Percentiles rank a stretch among this genome's conserved stretches.
phyloP scores from a whole-genome alignment of 2,329 filamentous ascomycete species.

The Epicoccum nigrum region DNA sequence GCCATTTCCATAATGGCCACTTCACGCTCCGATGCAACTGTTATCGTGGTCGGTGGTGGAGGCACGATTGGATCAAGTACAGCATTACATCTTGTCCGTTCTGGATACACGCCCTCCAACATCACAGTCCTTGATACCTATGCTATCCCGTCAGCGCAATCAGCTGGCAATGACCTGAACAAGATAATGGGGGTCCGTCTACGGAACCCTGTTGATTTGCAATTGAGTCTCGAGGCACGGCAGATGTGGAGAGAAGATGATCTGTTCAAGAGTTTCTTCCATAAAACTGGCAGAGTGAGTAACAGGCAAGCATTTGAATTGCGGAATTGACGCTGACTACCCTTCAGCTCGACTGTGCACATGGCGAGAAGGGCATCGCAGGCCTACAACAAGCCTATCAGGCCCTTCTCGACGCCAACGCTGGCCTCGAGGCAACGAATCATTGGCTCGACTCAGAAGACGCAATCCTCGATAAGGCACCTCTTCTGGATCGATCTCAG shows the following conservation, averaged over 20 bases:
- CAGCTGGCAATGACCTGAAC: constrained; percentile 59
- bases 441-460: constrained; percentile 54
- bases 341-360: constrained; percentile 37
- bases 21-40: constrained; percentile 27
- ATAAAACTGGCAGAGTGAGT: constrained; percentile 50
- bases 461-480: constrained; percentile 52
- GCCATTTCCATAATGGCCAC: constrained; percentile 17
- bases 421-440: constrained; percentile 47
- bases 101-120: constrained; percentile 54
- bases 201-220: constrained; percentile 49
- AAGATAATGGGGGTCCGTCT: constrained; percentile 53
- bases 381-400: constrained; percentile 47
- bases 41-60: constrained; percentile 56
- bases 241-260: constrained; percentile 55
- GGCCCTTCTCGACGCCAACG: constrained; percentile 38
- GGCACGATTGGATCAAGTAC: constrained; percentile 59
- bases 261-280: constrained; percentile 55
- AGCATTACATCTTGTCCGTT: constrained; percentile 58
- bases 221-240: constrained; percentile 42
- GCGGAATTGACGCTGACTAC: constrained; percentile 3
- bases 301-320: neutral
- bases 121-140: constrained; percentile 58
- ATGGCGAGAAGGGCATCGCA: constrained; percentile 48
- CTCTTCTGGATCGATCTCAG: constrained; percentile 49
- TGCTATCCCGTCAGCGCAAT: constrained; percentile 54